Conservation (phyloP, 1,284 basidiomycete genomes). For the Vanrija humicola region DNA sequence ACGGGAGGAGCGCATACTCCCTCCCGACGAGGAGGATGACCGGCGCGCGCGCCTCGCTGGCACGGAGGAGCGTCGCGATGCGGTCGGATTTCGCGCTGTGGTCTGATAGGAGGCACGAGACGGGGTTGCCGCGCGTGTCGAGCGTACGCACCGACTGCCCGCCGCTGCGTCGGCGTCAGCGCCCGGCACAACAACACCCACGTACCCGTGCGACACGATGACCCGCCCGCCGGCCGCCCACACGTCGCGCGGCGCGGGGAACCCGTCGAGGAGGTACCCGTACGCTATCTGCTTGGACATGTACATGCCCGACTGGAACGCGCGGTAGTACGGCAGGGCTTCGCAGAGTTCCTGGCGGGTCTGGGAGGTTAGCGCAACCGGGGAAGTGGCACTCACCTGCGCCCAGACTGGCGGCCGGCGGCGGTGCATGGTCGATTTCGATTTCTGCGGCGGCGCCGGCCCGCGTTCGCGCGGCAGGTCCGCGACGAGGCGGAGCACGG, state of each 20-base stretch:
- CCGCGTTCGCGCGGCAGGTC: neutral
- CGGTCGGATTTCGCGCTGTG: slow-evolving; percentile 30
- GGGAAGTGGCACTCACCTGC: slow-evolving; percentile 35
- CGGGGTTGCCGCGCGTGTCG: slow-evolving; percentile 1
- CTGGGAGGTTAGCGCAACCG: too few species aligned
- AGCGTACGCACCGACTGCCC: slow-evolving; percentile 16
- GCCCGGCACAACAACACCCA: too few species aligned
- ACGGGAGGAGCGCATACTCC: slow-evolving; percentile 37
- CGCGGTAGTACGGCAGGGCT: slow-evolving; percentile 44
- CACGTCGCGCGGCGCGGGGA: slow-evolving; percentile 39
- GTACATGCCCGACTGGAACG: slow-evolving; percentile 44
- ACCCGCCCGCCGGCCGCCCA: slow-evolving; percentile 39
- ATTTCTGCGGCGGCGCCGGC: neutral
- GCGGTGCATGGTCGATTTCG: slow-evolving; percentile 2
- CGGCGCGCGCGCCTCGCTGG: slow-evolving; percentile 23
- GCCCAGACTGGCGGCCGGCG: slow-evolving; percentile 40
- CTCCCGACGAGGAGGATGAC: slow-evolving; percentile 38
- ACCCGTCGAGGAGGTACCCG: slow-evolving; percentile 44
- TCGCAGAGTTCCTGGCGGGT: slow-evolving; percentile 46
- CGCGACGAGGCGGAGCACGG: slow-evolving; percentile 24
- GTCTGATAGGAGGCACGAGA: slow-evolving; percentile 25
- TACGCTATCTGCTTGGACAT: slow-evolving; percentile 32
- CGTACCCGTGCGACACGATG: slow-evolving; percentile 45
- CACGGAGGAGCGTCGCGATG: slow-evolving; percentile 33
- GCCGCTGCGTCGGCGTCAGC: slow-evolving; percentile 7